These are phyloP conservation scores for Dactylonectria estremocensis DNA, from an alignment of 2,329 filamentous ascomycete species.

Conservation along the genomic window DNA sequence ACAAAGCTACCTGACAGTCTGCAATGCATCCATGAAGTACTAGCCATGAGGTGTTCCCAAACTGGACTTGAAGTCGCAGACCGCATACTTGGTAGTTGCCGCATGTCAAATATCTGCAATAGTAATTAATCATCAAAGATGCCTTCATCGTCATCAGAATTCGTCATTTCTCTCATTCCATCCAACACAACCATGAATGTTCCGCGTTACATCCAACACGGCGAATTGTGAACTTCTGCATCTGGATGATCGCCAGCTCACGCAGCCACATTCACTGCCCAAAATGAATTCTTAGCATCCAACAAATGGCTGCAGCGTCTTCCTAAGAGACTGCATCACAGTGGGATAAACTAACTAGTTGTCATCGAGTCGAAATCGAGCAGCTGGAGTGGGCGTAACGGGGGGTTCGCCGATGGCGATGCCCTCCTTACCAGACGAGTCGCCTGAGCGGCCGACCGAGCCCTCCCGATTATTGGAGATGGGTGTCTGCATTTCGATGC, in stretches of 20 bases:
- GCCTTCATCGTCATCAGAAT: neutral
- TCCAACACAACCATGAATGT: neutral
- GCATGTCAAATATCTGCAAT: neutral
- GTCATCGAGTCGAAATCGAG: constrained; percentile 12
- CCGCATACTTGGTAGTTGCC: neutral
- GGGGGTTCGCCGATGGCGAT: constrained; percentile 36
- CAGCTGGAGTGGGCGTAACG: constrained; percentile 34
- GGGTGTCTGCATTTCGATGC: constrained; percentile 24
- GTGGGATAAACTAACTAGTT: no score
- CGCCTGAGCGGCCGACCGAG: constrained; percentile 26
- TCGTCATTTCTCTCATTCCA: neutral
- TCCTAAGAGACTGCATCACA: neutral
- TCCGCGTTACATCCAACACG: neutral
- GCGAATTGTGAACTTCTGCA: neutral
- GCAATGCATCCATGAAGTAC: neutral
- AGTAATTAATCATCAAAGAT: neutral
- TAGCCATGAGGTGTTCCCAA: neutral
- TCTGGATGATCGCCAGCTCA: neutral
- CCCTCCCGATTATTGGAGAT: constrained; percentile 34
- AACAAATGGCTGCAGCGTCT: neutral
- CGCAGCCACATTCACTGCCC: neutral
- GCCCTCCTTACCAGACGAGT: constrained; percentile 45
- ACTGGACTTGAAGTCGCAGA: neutral
- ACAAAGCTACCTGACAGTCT: neutral
- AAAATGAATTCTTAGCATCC: neutral